Conservation (phyloP, 2,329 filamentous ascomycete genomes). For the Venturia effusa region DNA sequence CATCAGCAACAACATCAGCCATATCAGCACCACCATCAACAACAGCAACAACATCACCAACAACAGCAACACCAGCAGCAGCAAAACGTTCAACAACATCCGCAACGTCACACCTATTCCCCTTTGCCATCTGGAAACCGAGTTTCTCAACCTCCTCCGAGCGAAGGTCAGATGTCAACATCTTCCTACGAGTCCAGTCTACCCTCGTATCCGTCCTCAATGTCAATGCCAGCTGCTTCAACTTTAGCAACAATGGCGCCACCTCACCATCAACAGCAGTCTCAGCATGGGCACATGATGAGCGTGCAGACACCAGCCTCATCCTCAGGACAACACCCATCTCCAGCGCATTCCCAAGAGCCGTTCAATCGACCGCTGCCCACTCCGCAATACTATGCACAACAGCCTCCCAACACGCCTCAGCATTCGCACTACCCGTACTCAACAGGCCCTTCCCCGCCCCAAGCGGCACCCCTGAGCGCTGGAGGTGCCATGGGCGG, state of each 20-base stretch:
- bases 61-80: slow-evolving; percentile 8
- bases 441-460: slow-evolving; percentile 37
- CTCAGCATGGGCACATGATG: slow-evolving; percentile 26
- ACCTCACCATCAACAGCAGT: slow-evolving; percentile 35
- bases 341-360: slow-evolving; percentile 49
- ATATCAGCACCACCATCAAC: slow-evolving; percentile 1
- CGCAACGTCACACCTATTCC: not conserved
- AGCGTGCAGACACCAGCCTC: slow-evolving; percentile 29
- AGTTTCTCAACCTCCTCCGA: not conserved
- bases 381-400: slow-evolving; percentile 52
- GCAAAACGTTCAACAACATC: slow-evolving; percentile 5
- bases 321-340: slow-evolving; percentile 34
- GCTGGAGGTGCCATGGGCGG: slow-evolving; percentile 29
- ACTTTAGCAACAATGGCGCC: slow-evolving; percentile 34
- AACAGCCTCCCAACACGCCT: slow-evolving; percentile 42
- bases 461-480: slow-evolving; percentile 39
- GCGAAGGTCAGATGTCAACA: slow-evolving; percentile 37
- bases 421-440: slow-evolving; percentile 38
- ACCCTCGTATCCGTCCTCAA: slow-evolving; percentile 50
- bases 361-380: slow-evolving; percentile 44
- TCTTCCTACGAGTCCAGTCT: slow-evolving; percentile 59
- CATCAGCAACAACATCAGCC: slow-evolving; percentile 4
- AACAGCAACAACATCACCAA: slow-evolving; percentile 9
- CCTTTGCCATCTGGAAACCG: slow-evolving; percentile 3
- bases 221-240: slow-evolving; percentile 44